Evolutionary conservation across 2,329 filamentous ascomycete species (phyloP), one percentile per base, ranked within the genome.

Genomic region (Xylariaceae sp.): DNA sequence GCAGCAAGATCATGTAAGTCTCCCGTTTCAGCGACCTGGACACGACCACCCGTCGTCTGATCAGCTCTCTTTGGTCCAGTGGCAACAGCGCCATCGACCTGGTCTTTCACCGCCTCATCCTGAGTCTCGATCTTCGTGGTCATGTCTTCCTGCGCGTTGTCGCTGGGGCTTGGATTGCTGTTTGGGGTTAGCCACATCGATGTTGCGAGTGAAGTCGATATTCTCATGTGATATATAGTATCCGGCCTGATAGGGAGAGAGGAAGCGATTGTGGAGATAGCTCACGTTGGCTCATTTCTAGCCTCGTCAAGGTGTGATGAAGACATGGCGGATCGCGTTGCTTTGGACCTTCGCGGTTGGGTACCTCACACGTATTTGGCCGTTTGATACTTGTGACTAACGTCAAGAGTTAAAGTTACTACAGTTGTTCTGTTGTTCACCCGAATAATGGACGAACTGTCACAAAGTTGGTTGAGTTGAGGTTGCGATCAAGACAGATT

Each of bases 1-100:
- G 65, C 63, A 28, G 65, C 65, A n/a, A 68, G 58, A 16, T 68
- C 65, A 39, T 64, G 63, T 47, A 68, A 50, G 44, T 68, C 66
- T 36, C 66, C 66, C 38, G 62, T 65, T 59, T 68, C 66, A 39
- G 44, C 66, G n/a, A 68, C 65, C 40, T 59, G 53, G 2, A 68
- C 66, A 31, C 66, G 56, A 16, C 66, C 66, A 10, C 64, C 64
- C 5, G 57, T 55, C 7, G 42, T 50, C 33, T 58, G 51, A 41
- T 68, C 64, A 6, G 64, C 65, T 45, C 58, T 64, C 60, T 65
- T 66, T 13, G 66, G 65, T 0, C 65, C 66, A 34, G 45, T 61
- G 31, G 62, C 46, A 9, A 64, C 56, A 3, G 65, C 65, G 44
- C 62, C 65, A 45, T 68, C 65, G 48, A 68, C 57, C 46, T 61